Percentiles rank a stretch among this genome's conserved stretches.
Conservation (phyloP, 1,139 yeast species). For the Ogataea hybrid region DNA sequence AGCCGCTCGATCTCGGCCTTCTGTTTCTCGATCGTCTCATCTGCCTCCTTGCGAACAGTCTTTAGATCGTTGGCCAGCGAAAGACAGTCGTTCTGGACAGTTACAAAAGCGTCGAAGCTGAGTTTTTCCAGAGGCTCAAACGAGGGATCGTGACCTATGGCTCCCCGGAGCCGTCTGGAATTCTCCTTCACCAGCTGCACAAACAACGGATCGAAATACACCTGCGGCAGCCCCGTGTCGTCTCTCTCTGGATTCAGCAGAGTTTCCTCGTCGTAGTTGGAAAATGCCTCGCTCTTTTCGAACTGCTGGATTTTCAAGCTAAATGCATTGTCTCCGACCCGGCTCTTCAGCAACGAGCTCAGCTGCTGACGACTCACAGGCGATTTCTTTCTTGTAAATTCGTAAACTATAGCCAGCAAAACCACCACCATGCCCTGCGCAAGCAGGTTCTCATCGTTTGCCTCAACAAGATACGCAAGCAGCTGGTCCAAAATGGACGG, state of each 20-base stretch:
- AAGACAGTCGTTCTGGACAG: constrained; percentile 45
- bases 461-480: constrained; percentile 63
- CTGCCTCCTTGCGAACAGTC: constrained; percentile 34
- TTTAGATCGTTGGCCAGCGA: constrained; percentile 34
- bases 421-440: constrained; percentile 77
- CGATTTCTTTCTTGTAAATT: constrained; percentile 70
- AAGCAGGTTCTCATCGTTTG: constrained; percentile 54
- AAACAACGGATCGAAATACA: constrained; percentile 67
- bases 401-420: constrained; percentile 75
- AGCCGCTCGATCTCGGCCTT: constrained; percentile 27
- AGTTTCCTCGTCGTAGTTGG: constrained; percentile 51
- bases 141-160: constrained; percentile 73
- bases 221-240: constrained; percentile 83
- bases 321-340: constrained; percentile 83
- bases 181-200: constrained; percentile 70
- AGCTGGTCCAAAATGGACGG: constrained; percentile 63
- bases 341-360: constrained; percentile 57
- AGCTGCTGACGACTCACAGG: constrained; percentile 69
- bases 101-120: constrained; percentile 70
- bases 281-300: constrained; percentile 55
- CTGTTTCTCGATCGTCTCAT: constrained; percentile 22
- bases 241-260: constrained; percentile 53
- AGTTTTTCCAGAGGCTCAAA: constrained; percentile 66
- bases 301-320: constrained; percentile 72
- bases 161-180: constrained; percentile 62